phyloP scores from a whole-genome alignment of 345 rosid species.

The Mercurialis annua region DNA sequence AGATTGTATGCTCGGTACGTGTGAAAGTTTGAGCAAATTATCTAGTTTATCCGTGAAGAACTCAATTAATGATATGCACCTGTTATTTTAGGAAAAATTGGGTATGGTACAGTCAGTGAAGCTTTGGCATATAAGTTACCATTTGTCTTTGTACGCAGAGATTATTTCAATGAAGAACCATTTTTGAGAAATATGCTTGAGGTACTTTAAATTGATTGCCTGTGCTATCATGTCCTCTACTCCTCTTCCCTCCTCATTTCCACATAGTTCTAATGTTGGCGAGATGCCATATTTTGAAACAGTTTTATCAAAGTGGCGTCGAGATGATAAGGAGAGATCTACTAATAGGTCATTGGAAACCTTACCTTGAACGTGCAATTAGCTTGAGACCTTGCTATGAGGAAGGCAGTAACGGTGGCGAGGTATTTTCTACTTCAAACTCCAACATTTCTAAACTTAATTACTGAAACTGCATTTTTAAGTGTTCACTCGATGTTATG shows the following conservation, averaged over 20 bases:
- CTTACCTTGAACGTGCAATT: conserved; percentile 96
- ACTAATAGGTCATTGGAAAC: conserved; percentile 92
- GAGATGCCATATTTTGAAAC: conserved; percentile 25
- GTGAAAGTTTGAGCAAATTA: conserved; percentile 20
- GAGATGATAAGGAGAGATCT: conserved; percentile 99
- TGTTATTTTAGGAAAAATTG: conserved; percentile 84
- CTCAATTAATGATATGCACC: conserved; percentile 20
- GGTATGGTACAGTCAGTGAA: conserved; percentile 97
- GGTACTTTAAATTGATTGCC: conserved; percentile 39
- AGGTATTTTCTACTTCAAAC: conserved; percentile 53
- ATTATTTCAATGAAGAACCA: conserved; percentile 97
- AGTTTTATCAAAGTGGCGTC: conserved; percentile 92
- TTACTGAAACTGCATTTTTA: neutral
- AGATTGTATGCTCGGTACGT: conserved; percentile 99
- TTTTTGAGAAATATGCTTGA: conserved; percentile 97
- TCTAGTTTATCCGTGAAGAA: conserved; percentile 6
- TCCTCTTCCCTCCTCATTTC: conserved; percentile 1
- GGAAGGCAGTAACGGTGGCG: conserved; percentile 93
- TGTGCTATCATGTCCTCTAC: neutral
- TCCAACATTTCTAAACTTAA: conserved; percentile 2
- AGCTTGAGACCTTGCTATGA: conserved; percentile 94
- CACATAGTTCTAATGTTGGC: neutral
- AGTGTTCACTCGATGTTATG: neutral
- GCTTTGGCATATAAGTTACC: conserved; percentile 89
- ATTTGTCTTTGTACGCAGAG: conserved; percentile 97